These are phyloP conservation scores for Citrullus colocynthis DNA, from an alignment of 306 rosid genomes.

Conservation along the genomic window DNA sequence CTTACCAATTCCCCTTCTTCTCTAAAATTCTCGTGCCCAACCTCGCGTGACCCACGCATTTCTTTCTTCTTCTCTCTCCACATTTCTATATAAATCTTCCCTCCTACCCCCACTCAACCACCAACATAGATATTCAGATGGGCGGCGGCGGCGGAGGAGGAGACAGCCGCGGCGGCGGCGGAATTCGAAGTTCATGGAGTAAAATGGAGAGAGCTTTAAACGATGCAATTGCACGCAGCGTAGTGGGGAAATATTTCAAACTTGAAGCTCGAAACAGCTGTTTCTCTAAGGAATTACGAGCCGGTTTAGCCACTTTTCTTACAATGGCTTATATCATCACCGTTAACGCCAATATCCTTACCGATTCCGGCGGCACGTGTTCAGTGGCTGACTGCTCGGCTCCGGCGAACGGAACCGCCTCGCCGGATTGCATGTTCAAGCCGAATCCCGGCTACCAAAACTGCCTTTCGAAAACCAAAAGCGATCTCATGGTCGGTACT, in stretches of 20 bases:
- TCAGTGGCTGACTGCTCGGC: constrained; percentile 47
- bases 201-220: constrained; percentile 41
- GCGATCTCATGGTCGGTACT: constrained; percentile 76
- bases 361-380: constrained; percentile 72
- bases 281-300: constrained; percentile 62
- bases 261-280: constrained; percentile 51
- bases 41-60: background rate
- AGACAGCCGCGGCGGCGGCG: constrained; percentile 23
- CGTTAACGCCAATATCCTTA: constrained; percentile 73
- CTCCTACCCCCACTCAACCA: background rate
- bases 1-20: background rate
- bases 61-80: background rate
- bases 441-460: constrained; percentile 53
- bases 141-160: constrained; percentile 22
- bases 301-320: constrained; percentile 74
- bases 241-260: constrained; percentile 59
- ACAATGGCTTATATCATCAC: constrained; percentile 96
- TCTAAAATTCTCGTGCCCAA: background rate
- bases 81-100: constrained; percentile 15
- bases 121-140: constrained; percentile 7
- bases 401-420: constrained; percentile 24
- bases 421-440: constrained; percentile 29
- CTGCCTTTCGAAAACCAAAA: constrained; percentile 53
- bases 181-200: constrained; percentile 23
- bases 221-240: constrained; percentile 31